Evolutionary conservation across 2,329 filamentous ascomycete genomes (phyloP).

Genomic region (Stemphylium lycopersici): DNA sequence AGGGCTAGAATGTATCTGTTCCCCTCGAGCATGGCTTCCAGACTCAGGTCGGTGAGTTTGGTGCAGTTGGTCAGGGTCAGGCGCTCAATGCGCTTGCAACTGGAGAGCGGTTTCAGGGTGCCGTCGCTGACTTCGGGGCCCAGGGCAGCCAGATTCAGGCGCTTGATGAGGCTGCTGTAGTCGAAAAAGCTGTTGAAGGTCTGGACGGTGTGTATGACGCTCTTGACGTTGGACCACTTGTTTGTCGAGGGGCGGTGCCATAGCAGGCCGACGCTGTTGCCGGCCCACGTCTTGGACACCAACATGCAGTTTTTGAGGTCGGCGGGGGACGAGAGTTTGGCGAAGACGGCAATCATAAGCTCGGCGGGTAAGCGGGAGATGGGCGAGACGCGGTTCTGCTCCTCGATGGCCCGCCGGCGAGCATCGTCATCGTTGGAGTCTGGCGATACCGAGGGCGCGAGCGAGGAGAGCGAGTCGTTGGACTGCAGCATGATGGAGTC

Average conservation of each 20-base stretch:
- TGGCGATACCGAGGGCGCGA: slow-evolving; percentile 79
- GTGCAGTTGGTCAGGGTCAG: slow-evolving; percentile 91
- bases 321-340: slow-evolving; percentile 74
- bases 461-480: slow-evolving; percentile 92
- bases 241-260: slow-evolving; percentile 95
- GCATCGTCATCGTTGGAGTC: slow-evolving; percentile 73
- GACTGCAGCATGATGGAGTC: slow-evolving; percentile 83
- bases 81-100: slow-evolving; percentile 90
- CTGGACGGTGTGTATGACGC: slow-evolving; percentile 79
- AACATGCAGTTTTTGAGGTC: slow-evolving; percentile 90
- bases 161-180: slow-evolving; percentile 88
- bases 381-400: slow-evolving; percentile 73
- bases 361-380: slow-evolving; percentile 89
- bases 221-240: slow-evolving; percentile 80
- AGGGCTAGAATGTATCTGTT: slow-evolving; percentile 84
- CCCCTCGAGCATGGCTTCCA: slow-evolving; percentile 78
- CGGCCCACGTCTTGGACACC: slow-evolving; percentile 92
- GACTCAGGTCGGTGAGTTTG: slow-evolving; percentile 80
- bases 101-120: slow-evolving; percentile 78
- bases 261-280: slow-evolving; percentile 88
- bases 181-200: slow-evolving; percentile 79
- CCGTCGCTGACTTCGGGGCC: slow-evolving; percentile 83
- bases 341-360: slow-evolving; percentile 90
- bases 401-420: slow-evolving; percentile 60
- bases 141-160: slow-evolving; percentile 85